Evolutionary conservation across 2,329 filamentous ascomycete genomes (phyloP), one percentile per base, ranked within the genome.

Genomic region (Calonectria fujianensis): DNA sequence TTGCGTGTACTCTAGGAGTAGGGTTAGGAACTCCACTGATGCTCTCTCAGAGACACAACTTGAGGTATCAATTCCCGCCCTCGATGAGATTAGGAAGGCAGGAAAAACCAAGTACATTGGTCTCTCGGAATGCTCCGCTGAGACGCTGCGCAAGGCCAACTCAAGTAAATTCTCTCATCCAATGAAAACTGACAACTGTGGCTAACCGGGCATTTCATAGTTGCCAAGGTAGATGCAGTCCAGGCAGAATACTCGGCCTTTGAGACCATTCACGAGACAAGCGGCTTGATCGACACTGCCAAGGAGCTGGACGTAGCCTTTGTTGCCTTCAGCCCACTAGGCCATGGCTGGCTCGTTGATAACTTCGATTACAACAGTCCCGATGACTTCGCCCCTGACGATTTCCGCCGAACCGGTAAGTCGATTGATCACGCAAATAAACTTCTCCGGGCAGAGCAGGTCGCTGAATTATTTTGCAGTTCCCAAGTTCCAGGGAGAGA

Each of bases 41-140:
- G 29, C 14, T 5, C 3, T 51, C 5, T 3, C 11, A 83, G 83
- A 82, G 1, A 89, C 88, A 0, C 86, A 86, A 0, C 82, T 89
- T 0, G 85, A 88, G 66, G 86, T 88, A 54, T 89, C 88, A 0
- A 89, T 89, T 39, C 74, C 84, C 0, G 86, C 87, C 0, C 84
- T 89, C 0, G 87, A 89, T 73, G 84, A 85, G 66, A 83, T 89
- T 66, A 86, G 87, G 51, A 85, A 84, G 70, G 83, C 84, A 0
- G 87, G 87, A 6, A 88, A 88, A 79, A 88, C 87, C 20, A 88
- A 88, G 79, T 88, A 87, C 68, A 88, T 89, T 65, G 87, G 87
- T 16, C 82, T 89, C 0, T 88, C 86, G 0, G 87, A 89, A 70
- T 88, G 87, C 74, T 88, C 87, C 2, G 86, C 86, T 0, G 79